A percentile compares a stretch with the other conserved stretches of the same genome.
These are phyloP conservation scores for Purshia tridentata DNA, from an alignment of 306 rosid species.

Conservation along the genomic window DNA sequence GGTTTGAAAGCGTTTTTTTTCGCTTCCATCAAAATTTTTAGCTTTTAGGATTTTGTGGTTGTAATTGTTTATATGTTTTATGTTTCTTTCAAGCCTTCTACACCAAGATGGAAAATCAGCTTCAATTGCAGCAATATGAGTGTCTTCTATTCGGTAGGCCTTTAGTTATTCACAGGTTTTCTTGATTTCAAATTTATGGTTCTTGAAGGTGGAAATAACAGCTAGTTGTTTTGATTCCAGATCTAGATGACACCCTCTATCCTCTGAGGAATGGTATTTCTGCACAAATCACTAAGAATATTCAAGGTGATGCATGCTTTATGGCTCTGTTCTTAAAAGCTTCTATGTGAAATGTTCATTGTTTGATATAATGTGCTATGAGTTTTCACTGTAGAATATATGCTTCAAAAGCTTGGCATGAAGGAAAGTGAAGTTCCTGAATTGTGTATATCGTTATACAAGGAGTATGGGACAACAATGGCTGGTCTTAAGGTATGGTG, in stretches of 20 bases:
- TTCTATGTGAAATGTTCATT: not conserved
- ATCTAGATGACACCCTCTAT: slow-evolving; percentile 92
- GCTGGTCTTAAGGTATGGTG: slow-evolving; percentile 81
- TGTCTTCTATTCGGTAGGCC: slow-evolving; percentile 76
- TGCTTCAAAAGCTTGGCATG: slow-evolving; percentile 68
- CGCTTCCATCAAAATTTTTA: not conserved
- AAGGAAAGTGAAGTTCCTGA: slow-evolving; percentile 59
- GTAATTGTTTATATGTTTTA: not conserved
- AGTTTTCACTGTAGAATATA: slow-evolving; percentile 47
- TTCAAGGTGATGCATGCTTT: slow-evolving; percentile 49
- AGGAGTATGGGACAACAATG: slow-evolving; percentile 82
- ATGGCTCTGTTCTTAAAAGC: not conserved
- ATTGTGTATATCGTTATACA: slow-evolving; percentile 52
- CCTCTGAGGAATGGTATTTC: slow-evolving; percentile 71
- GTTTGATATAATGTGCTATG: not conserved
- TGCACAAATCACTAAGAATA: slow-evolving; percentile 51
- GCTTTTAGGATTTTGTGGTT: not conserved
- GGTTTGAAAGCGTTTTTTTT: slow-evolving; percentile 2
- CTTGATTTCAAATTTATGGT: not conserved
- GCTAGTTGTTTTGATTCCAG: slow-evolving; percentile 38
- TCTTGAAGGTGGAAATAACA: not conserved
- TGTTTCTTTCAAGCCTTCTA: slow-evolving; percentile 5
- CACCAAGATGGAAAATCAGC: slow-evolving; percentile 58
- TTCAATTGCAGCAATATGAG: slow-evolving; percentile 50
- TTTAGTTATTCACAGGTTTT: not conserved